phyloP scores from a whole-genome alignment of 352 stramenopile species.

The Phytophthora cajani region DNA sequence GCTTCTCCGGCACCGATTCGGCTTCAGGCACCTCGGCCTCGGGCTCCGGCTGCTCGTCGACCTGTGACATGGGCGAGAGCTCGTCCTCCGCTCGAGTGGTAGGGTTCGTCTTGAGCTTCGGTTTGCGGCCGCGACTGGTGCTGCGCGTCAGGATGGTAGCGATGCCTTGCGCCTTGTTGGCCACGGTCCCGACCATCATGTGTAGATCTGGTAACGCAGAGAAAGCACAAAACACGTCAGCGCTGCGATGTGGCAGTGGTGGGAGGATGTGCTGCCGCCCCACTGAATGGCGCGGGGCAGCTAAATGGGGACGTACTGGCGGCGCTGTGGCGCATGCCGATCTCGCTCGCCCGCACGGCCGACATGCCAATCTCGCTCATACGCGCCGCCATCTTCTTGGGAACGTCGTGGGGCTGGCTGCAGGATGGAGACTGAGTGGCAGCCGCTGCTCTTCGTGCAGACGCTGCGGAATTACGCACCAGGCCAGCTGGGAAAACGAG shows the following conservation, averaged over 20 bases:
- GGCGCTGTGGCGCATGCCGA: slow-evolving; percentile 48
- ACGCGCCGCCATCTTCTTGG: slow-evolving; percentile 34
- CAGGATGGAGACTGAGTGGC: slow-evolving; percentile 19
- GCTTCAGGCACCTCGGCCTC: slow-evolving; percentile 30
- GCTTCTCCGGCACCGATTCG: slow-evolving; percentile 15
- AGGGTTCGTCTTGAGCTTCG: slow-evolving; percentile 32
- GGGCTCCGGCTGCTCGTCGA: slow-evolving; percentile 24
- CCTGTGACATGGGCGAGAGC: slow-evolving; percentile 35
- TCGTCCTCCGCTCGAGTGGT: slow-evolving; percentile 36
- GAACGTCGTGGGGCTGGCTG: neutral
- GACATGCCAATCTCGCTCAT: slow-evolving; percentile 47
- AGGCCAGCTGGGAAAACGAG: slow-evolving; percentile 29
- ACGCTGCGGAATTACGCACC: slow-evolving; percentile 23
- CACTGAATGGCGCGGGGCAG: neutral
- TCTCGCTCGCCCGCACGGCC: slow-evolving; percentile 41
- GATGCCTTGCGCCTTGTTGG: slow-evolving; percentile 39
- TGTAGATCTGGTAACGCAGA: slow-evolving; percentile 35
- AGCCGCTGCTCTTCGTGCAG: slow-evolving; percentile 18
- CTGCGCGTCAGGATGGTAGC: slow-evolving; percentile 32
- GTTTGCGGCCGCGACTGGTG: slow-evolving; percentile 23
- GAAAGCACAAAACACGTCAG: slow-evolving; percentile 30
- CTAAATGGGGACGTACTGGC: slow-evolving; percentile 30
- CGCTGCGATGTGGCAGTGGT: slow-evolving; percentile 5
- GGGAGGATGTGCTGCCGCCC: slow-evolving; percentile 25
- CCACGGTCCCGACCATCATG: slow-evolving; percentile 39